Evolutionary conservation across 2,329 filamentous ascomycete species (phyloP).

Genomic region (Thermothelomyces thermophilus): DNA sequence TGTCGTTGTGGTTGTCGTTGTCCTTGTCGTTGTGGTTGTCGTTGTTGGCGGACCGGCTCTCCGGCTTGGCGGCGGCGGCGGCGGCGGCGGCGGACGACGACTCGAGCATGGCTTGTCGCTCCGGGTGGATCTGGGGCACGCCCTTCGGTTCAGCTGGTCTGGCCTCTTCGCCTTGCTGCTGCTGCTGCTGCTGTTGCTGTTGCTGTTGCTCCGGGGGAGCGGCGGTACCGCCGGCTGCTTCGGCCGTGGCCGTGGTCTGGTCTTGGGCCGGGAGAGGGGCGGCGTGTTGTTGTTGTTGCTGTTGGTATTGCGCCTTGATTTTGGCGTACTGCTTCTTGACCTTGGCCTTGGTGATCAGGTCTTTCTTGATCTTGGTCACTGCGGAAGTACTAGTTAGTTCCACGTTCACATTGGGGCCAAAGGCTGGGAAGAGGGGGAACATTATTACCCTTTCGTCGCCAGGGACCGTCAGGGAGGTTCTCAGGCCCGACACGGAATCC

Average conservation of each 20-base stretch:
- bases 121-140: slow-evolving; percentile 33
- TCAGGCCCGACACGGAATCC: slow-evolving; percentile 84
- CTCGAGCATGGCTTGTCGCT: slow-evolving; percentile 36
- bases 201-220: not conserved
- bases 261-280: slow-evolving; percentile 15
- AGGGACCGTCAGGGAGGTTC: slow-evolving; percentile 84
- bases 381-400: slow-evolving; percentile 4
- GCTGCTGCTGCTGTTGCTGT: too few relatives aligned
- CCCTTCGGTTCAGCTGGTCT: not conserved
- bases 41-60: slow-evolving; percentile 7
- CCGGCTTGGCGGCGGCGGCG: not conserved
- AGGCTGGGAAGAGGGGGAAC: not conserved
- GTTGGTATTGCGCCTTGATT: slow-evolving; percentile 53
- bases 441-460: slow-evolving; percentile 63
- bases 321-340: slow-evolving; percentile 90
- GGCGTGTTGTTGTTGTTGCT: slow-evolving; percentile 29
- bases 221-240: not conserved
- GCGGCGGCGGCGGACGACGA: slow-evolving; percentile 5
- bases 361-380: slow-evolving; percentile 65
- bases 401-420: slow-evolving; percentile 1
- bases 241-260: slow-evolving; percentile 14
- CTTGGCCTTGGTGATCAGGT: slow-evolving; percentile 86
- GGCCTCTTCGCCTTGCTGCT: not conserved
- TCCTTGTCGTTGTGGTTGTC: slow-evolving; percentile 19
- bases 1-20: not conserved